Evolutionary conservation across 176 grass and related monocot genomes (phyloP).

Genomic region (Oropetium thomaeum): DNA sequence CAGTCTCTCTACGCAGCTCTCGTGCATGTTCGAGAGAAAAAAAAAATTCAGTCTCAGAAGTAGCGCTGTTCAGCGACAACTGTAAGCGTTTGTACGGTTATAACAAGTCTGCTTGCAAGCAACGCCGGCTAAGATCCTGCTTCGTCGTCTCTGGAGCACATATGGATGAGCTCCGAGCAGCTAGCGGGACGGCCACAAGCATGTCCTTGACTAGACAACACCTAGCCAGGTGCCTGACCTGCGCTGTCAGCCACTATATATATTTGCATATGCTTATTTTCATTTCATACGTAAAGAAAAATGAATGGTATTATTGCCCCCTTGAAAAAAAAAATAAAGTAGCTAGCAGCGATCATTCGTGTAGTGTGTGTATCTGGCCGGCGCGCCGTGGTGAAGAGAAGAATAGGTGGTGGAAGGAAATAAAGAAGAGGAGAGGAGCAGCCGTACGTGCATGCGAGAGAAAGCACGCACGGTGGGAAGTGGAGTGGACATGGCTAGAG

Average conservation of each 20-base stretch:
- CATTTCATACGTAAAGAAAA: neutral
- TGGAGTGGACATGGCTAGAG: too few species aligned
- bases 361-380: neutral
- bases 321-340: too few species aligned
- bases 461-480: conserved; percentile 1
- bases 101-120: conserved; percentile 28
- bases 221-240: neutral
- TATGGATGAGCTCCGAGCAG: neutral
- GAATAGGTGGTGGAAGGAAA: neutral
- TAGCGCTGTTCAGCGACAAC: neutral
- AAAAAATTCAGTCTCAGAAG: neutral
- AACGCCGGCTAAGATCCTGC: conserved; percentile 32
- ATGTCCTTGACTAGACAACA: neutral
- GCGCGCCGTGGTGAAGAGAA: neutral
- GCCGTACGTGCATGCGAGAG: conserved; percentile 45
- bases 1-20: too few species aligned
- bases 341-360: neutral
- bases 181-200: neutral
- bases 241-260: neutral
- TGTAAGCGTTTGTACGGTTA: neutral
- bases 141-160: conserved; percentile 16
- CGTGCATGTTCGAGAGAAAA: too few species aligned
- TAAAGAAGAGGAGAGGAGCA: conserved; percentile 25
- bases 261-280: neutral
- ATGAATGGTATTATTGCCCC: too few species aligned